Evolutionary conservation across 108 stramenopile genomes (phyloP), one percentile per base, ranked within the genome.

Genomic region (Cyclostephanos invisitatus): DNA sequence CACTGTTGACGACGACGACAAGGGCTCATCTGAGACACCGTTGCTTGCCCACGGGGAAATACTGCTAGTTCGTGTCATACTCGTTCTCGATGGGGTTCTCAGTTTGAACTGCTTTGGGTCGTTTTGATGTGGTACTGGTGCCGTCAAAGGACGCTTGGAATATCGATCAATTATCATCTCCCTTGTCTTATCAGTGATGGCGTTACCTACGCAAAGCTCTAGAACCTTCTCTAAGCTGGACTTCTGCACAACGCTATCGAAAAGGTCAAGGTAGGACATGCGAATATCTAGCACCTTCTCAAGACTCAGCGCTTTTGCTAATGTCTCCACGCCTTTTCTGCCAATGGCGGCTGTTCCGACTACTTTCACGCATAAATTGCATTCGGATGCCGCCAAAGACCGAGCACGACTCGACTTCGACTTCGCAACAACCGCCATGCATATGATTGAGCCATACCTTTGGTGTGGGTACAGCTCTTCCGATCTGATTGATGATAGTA

Each of bases 251-350:
- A 96, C 65, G 7, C 62, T 44, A n/a, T 84, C 84, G 60, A 94
- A 80, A 28, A 96, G 69, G 55, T 89, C 86, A n/a, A 93, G 73
- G 61, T 84, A 83, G 14, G 84, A 82, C n/a, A 50, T 67, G 47
- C 86, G 65, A 55, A 86, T 88, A 25, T 96, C 95, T 9, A 85
- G 68, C 5, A 93, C 65, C 32, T 78, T 91, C 68, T 93, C 95
- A 10, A 80, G 87, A 21, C 86, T 83, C 7, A 96, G 68, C 7
- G 89, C 72, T 76, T 80, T 88, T 7, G 85, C 86, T 21, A 78
- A 72, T 3, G 77, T 74, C 24, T 79, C 57, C 4, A 93, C 71
- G 5, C 92, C 95, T 51, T 68, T 86, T 71, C 91, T 96, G 10
- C 95, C 95, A 44, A 93, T 84, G 17, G 86, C 90, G 25, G 48